Percentiles rank a stretch among this genome's conserved stretches.
phyloP scores from a whole-genome alignment of 1,139 yeast species.

The Arxiozyma slooffiae region DNA sequence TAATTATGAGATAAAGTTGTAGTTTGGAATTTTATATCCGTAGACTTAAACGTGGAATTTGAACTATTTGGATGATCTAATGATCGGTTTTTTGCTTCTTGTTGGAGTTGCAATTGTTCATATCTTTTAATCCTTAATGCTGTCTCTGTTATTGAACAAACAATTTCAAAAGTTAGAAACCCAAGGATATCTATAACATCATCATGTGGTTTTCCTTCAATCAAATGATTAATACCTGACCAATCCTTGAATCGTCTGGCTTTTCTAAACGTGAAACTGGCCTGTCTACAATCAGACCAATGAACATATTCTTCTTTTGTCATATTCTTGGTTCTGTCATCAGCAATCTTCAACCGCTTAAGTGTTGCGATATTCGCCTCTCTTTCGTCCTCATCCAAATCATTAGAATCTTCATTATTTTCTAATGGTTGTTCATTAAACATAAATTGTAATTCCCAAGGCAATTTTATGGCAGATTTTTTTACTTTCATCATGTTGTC shows the following conservation, averaged over 20 bases:
- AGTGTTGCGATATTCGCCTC: constrained; percentile 86
- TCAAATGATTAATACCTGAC: constrained; percentile 79
- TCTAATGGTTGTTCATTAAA: constrained; percentile 82
- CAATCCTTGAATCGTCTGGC: constrained; percentile 90
- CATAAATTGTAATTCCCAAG: constrained; percentile 95
- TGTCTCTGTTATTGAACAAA: constrained; percentile 85
- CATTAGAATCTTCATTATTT: constrained; percentile 68
- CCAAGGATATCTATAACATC: constrained; percentile 95
- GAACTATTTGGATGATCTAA: constrained; percentile 8
- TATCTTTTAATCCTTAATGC: constrained; percentile 72
- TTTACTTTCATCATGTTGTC: constrained; percentile 57
- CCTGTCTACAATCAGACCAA: constrained; percentile 98
- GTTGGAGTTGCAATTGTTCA: constrained; percentile 42
- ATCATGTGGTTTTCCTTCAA: constrained; percentile 89
- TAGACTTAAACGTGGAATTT: constrained; percentile 5
- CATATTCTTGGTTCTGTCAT: constrained; percentile 87
- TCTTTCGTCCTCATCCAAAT: constrained; percentile 63
- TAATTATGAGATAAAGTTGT: constrained; percentile 18
- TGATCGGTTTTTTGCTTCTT: constrained; percentile 24
- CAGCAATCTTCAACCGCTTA: constrained; percentile 83
- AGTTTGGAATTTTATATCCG: constrained; percentile 20
- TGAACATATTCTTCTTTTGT: constrained; percentile 95
- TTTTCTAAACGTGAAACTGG: constrained; percentile 89
- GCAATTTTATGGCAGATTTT: constrained; percentile 71
- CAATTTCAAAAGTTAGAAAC: constrained; percentile 90